These are phyloP conservation scores for Aspergillus spinulosporus DNA, from an alignment of 2,329 filamentous ascomycete genomes.

Conservation along the genomic window DNA sequence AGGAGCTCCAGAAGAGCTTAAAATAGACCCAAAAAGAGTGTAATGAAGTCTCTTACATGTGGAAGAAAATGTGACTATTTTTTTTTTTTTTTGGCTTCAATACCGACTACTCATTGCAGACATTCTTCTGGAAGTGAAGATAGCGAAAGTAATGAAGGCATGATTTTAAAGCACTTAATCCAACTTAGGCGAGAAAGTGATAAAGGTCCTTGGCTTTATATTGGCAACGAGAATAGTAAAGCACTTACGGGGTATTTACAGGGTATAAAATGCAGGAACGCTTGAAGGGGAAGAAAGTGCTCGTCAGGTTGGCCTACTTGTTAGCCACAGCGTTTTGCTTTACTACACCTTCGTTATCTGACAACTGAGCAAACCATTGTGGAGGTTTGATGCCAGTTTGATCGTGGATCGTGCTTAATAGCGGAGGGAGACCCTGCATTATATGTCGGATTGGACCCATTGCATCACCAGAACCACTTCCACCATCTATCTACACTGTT, in stretches of 20 bases:
- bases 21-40: no score
- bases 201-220: not conserved
- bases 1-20: no score
- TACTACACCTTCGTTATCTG: constrained; percentile 21
- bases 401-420: constrained; percentile 82
- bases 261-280: not conserved
- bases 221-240: not conserved
- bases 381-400: constrained; percentile 83
- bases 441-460: constrained; percentile 72
- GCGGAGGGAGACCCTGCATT: constrained; percentile 79
- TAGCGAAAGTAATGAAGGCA: not conserved
- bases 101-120: not conserved
- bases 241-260: not conserved
- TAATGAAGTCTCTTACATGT: no score
- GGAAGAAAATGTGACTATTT: no score
- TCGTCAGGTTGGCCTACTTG: not conserved
- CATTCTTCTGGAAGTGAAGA: not conserved
- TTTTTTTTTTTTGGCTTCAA: no score
- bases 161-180: not conserved
- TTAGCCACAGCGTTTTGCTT: not conserved
- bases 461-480: constrained; percentile 52
- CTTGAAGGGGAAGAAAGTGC: not conserved
- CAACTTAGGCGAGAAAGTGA: not conserved
- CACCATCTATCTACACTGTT: constrained; percentile 35
- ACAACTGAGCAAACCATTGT: constrained; percentile 66